These are phyloP conservation scores for Penicillium aurantiogriseum DNA, from an alignment of 2,329 filamentous ascomycete species.

Conservation along the genomic window DNA sequence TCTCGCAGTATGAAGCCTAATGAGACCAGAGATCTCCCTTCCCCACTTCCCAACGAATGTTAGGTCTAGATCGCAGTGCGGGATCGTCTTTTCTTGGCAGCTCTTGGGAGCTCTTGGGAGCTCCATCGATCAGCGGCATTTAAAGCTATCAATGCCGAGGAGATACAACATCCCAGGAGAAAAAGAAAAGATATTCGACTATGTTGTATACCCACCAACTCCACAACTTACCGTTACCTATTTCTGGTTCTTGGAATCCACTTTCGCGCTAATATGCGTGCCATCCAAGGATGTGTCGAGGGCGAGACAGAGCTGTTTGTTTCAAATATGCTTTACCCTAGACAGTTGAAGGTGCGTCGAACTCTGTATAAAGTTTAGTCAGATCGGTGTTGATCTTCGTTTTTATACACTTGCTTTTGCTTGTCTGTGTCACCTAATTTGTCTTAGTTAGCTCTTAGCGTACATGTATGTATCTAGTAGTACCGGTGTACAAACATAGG, in stretches of 20 bases:
- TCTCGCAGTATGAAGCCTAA: neutral
- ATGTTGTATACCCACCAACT: neutral
- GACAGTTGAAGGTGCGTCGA: neutral
- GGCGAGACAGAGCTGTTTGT: neutral
- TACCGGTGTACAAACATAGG: neutral
- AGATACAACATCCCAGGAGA: neutral
- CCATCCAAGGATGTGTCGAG: neutral
- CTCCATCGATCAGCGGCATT: neutral
- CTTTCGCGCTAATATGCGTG: neutral
- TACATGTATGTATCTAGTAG: too few relatives aligned
- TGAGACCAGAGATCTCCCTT: neutral
- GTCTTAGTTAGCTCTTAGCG: neutral
- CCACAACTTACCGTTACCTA: neutral
- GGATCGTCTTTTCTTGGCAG: neutral
- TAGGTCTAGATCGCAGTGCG: slow-evolving; percentile 1
- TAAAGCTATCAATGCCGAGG: neutral
- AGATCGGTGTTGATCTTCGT: neutral
- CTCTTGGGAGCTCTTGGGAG: neutral
- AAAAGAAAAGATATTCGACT: neutral
- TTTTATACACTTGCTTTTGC: neutral
- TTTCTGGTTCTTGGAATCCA: neutral
- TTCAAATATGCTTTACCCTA: neutral
- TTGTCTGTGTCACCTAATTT: neutral
- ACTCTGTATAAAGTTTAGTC: neutral
- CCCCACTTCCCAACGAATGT: neutral